Conservation (phyloP, 176 grass and related monocot genomes). For the Hyparrhenia diplandra region DNA sequence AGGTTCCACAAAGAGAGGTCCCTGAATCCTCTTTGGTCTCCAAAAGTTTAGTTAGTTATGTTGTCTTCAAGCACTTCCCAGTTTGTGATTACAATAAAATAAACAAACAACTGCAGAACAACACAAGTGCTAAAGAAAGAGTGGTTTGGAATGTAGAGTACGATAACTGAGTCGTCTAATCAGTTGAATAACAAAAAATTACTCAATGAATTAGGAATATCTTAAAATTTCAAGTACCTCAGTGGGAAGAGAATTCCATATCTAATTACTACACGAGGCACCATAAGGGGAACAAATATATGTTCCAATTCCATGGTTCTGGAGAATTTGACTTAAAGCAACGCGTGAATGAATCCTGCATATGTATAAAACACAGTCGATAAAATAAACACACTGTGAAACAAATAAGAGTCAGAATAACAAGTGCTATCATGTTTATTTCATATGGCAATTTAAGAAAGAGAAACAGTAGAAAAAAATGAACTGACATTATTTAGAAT, state of each 20-base stretch:
- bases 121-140: not conserved
- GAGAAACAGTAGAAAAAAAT: not conserved
- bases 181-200: not conserved
- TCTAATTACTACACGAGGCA: slow-evolving; percentile 83
- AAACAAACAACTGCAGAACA: not conserved
- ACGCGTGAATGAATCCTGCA: slow-evolving; percentile 93
- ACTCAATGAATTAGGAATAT: not conserved
- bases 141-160: not conserved
- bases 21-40: not conserved
- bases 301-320: slow-evolving; percentile 99
- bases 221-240: slow-evolving; percentile 42
- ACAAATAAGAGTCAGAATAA: not conserved
- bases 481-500: not conserved
- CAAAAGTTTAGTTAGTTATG: not conserved
- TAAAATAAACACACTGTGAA: not conserved
- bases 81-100: not conserved
- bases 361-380: slow-evolving; percentile 27
- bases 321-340: slow-evolving; percentile 99
- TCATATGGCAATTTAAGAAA: not conserved
- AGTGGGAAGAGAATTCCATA: slow-evolving; percentile 88
- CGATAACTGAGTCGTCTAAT: not conserved
- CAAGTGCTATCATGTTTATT: not conserved
- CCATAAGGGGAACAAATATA: slow-evolving; percentile 98
- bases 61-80: not conserved
- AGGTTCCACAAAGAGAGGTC: not conserved